Evolutionary conservation across 805 yeast genomes (phyloP), one percentile per base, ranked within the genome.

Genomic region (Hanseniaspora meyeri): DNA sequence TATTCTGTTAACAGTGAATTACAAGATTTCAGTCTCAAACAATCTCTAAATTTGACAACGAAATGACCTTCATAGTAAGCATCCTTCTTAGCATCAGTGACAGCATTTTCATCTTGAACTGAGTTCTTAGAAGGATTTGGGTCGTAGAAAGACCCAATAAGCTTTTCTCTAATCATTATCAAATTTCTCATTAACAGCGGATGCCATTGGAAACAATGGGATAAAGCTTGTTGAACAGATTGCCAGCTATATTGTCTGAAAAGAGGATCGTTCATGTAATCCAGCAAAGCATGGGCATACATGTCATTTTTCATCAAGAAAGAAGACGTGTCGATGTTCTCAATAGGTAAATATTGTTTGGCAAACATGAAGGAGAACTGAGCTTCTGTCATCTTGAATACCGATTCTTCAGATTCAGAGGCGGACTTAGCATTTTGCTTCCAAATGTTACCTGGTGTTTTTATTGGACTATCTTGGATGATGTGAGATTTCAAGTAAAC

Each of bases 151-250:
- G 80, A 69, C 14, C 79, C 78, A 43, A 84, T 75, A 10, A 77
- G 69, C 63, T 81, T 77, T 46, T 81, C 75, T 12, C 88, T 86
- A 0, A 93, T 78, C 16, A 91, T 68, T 0, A 88, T 84, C 3
- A 93, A 75, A 64, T 81, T 84, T 55, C 85, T 77, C 61, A 93
- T 74, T 31, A 85, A 71, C 32, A 78, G 80, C 12, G 96, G 95
- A 66, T 91, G 98, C 98, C 97, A 93, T 69, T 88, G 97, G 62
- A 89, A 73, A 47, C 89, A 74, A 66, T 93, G 97, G n/a, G 87
- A 78, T 45, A 91, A 80, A 5, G 81, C 84, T 55, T 77, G 77
- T 14, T 77, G 77, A 69, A 86, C 86, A 57, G 76, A 76, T 46
- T 63, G 64, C 69, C 70, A 68, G n/a, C 70, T 69, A 70, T 85